These are phyloP conservation scores for Candida golubevii DNA, from an alignment of 805 yeast genomes.

Conservation along the genomic window DNA sequence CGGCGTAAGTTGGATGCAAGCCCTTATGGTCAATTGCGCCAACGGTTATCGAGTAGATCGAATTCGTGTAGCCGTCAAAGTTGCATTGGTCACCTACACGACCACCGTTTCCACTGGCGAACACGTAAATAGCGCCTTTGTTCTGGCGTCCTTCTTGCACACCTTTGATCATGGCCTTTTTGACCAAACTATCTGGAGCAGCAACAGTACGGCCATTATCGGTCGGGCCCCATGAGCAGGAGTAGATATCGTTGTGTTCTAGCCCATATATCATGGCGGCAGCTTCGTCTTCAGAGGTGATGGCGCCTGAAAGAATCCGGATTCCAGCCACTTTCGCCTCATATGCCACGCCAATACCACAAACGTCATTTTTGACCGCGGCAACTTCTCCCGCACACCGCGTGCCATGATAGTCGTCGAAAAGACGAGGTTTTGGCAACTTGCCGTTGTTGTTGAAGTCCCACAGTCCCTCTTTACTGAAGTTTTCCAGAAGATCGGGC, in stretches of 20 bases:
- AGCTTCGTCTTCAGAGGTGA: slow-evolving; percentile 88
- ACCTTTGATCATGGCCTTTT: slow-evolving; percentile 81
- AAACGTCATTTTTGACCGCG: slow-evolving; percentile 75
- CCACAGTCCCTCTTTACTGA: slow-evolving; percentile 79
- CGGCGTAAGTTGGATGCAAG: slow-evolving; percentile 83
- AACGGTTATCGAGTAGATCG: slow-evolving; percentile 90
- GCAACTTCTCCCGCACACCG: slow-evolving; percentile 98
- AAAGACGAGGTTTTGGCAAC: slow-evolving; percentile 74
- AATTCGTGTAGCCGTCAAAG: slow-evolving; percentile 95
- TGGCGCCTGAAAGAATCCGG: slow-evolving; percentile 76
- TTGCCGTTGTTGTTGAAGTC: slow-evolving; percentile 78
- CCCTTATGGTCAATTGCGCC: slow-evolving; percentile 90
- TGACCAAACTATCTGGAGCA: slow-evolving; percentile 75
- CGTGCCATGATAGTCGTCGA: slow-evolving; percentile 91
- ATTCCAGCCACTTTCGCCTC: slow-evolving; percentile 84
- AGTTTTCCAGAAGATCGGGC: slow-evolving; percentile 67
- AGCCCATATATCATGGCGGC: slow-evolving; percentile 75
- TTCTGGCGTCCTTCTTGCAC: slow-evolving; percentile 73
- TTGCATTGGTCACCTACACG: slow-evolving; percentile 82
- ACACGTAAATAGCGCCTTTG: slow-evolving; percentile 86
- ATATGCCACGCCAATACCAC: slow-evolving; percentile 98
- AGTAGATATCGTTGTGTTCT: slow-evolving; percentile 85
- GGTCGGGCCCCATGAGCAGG: slow-evolving; percentile 98
- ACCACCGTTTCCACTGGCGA: slow-evolving; percentile 96
- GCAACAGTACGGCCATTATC: slow-evolving; percentile 88